Evolutionary conservation across 495 filamentous ascomycete genomes (phyloP).

Genomic region (Copromyces sp.): DNA sequence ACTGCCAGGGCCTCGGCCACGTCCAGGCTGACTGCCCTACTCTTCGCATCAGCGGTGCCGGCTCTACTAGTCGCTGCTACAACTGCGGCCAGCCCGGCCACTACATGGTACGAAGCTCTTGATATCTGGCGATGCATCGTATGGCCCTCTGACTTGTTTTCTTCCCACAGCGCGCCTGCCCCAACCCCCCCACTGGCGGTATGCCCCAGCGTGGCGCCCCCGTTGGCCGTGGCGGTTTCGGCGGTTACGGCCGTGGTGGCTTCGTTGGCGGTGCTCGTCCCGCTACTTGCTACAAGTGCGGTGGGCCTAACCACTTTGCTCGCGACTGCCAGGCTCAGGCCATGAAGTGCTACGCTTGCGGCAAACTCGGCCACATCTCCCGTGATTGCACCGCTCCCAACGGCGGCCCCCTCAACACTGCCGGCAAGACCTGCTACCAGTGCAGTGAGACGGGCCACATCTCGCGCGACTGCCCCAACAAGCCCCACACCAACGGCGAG

Average conservation of each 20-base stretch:
- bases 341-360: slow-evolving; percentile 99
- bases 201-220: slow-evolving; percentile 55
- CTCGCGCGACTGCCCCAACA: slow-evolving; percentile 81
- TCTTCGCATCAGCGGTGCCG: slow-evolving; percentile 73
- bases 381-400: slow-evolving; percentile 96
- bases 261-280: slow-evolving; percentile 59
- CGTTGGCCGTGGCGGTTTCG: slow-evolving; percentile 59
- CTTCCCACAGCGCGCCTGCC: slow-evolving; percentile 63
- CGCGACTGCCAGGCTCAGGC: slow-evolving; percentile 98
- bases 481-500: slow-evolving; percentile 38
- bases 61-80: slow-evolving; percentile 82
- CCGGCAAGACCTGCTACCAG: slow-evolving; percentile 97
- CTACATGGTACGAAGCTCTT: slow-evolving; percentile 42
- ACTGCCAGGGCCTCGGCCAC: slow-evolving; percentile 96
- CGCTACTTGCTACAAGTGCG: slow-evolving; percentile 98
- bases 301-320: slow-evolving; percentile 96
- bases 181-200: slow-evolving; percentile 47
- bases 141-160: slow-evolving; percentile 6
- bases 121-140: not conserved
- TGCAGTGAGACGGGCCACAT: slow-evolving; percentile 95
- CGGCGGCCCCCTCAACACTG: slow-evolving; percentile 88
- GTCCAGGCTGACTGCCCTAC: slow-evolving; percentile 99
- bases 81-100: slow-evolving; percentile 89
- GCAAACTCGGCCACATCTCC: slow-evolving; percentile 96
- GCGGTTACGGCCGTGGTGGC: slow-evolving; percentile 49